Evolutionary conservation across 352 stramenopile species (phyloP), one percentile per base, ranked within the genome.

Genomic region (Phytophthora nicotianae): DNA sequence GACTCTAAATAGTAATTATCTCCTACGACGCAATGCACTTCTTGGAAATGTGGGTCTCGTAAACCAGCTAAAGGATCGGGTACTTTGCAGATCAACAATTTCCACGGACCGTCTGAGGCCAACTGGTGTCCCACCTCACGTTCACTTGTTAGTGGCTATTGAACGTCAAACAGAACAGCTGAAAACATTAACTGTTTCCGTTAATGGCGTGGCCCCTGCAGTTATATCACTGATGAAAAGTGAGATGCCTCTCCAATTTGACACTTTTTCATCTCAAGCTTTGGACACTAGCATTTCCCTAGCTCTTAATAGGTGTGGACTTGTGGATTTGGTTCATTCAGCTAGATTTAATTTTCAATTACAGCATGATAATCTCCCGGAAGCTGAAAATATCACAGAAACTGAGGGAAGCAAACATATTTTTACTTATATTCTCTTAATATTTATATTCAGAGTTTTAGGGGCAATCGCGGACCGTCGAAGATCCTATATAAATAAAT

Each of bases 101-200:
- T n/a, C 47, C 8, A 32, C 32, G 4, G 27, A 43, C 40, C 47
- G 47, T 2, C n/a, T 54, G 6, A 42, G 29, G 19, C 19, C 47
- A 19, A 45, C 47, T 17, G 27, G 47, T 5, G 27, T 54, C 47
- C 47, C 24, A 2, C 27, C 47, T 29, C 47, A 45, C 16, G 29
- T 42, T 8, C 46, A 53, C 17, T 42, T 53, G 16, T n/a, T 42
- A 1, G 46, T 19, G n/a, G 26, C 46, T 7, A 53, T 53, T 9
- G 6, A 53, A 10, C 5, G 5, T 14, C 47, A 45, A 21, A 17
- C 46, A 0, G 19, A 40, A 24, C 46, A 42, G 17, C 29, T 29
- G n/a, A n/a, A n/a, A n/a, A n/a, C n/a, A 27, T 27, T 53, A 10
- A 19, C 46, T 10, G 2, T 42, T 4, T 53, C 27, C 8, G 24